Percentiles rank a stretch among this genome's conserved stretches.
These are phyloP conservation scores for Endocarpon pusillum DNA, from an alignment of 495 filamentous ascomycete species.

Conservation along the genomic window DNA sequence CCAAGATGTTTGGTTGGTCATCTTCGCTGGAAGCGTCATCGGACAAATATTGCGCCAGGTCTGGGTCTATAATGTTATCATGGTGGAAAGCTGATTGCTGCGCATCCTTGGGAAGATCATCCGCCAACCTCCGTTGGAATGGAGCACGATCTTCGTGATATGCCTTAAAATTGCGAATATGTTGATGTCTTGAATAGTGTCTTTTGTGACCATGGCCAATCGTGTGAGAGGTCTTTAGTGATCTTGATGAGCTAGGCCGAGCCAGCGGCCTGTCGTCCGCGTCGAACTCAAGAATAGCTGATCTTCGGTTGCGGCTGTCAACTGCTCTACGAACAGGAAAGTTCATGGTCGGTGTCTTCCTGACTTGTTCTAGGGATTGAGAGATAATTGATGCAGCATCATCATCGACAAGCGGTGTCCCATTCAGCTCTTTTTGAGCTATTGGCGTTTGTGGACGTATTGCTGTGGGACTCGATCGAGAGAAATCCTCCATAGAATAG, in stretches of 20 bases:
- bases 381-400: slow-evolving; percentile 28
- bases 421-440: slow-evolving; percentile 1
- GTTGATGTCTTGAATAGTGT: slow-evolving; percentile 73
- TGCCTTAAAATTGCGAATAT: slow-evolving; percentile 38
- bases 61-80: slow-evolving; percentile 96
- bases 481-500: slow-evolving; percentile 36
- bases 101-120: slow-evolving; percentile 45
- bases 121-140: slow-evolving; percentile 57
- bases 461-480: slow-evolving; percentile 6
- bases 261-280: slow-evolving; percentile 51
- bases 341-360: slow-evolving; percentile 51
- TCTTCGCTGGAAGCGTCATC: slow-evolving; percentile 86
- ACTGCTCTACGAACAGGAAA: slow-evolving; percentile 75
- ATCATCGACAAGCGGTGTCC: slow-evolving; percentile 22
- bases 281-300: slow-evolving; percentile 82
- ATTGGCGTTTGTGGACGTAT: slow-evolving; percentile 7
- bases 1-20: slow-evolving; percentile 76
- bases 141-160: slow-evolving; percentile 68
- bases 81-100: slow-evolving; percentile 82
- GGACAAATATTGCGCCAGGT: slow-evolving; percentile 86
- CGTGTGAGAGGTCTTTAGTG: slow-evolving; percentile 65
- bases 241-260: slow-evolving; percentile 79
- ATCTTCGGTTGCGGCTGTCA: slow-evolving; percentile 63
- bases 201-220: slow-evolving; percentile 63
- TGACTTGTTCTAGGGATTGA: slow-evolving; percentile 28